Evolutionary conservation across 441 rosid genomes (phyloP), one percentile per base, ranked within the genome.

Genomic region (Manihot esculenta): DNA sequence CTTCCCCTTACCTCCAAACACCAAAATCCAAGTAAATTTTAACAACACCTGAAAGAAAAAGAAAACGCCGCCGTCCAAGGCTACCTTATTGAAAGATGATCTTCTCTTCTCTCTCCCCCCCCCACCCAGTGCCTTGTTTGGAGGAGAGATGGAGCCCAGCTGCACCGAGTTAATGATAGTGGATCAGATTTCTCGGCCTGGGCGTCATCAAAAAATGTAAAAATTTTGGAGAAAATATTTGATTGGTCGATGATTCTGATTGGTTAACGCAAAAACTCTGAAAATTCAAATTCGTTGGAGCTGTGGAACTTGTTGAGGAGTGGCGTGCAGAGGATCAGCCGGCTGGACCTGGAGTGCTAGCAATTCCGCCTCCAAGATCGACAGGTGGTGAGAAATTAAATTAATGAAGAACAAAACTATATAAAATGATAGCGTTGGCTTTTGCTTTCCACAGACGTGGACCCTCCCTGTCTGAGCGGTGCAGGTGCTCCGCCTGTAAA

Each of bases 1-100:
- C 65, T 69, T n/a, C 14, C 53, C 51, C 26, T 56, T 4, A 10
- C n/a, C 54, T 53, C 54, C 49, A 72, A 76, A 41, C 12, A 11
- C 55, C 51, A 45, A 45, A 69, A 53, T 61, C 69, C 70, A 64
- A 69, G 72, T 66, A 71, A 62, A 20, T 64, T 60, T 72, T 53
- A 57, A 57, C 17, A 30, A 21, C 61, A 45, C 10, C 75, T 30
- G 14, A 73, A 30, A 60, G 61, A 48, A 74, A n/a, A n/a, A n/a
- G n/a, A n/a, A n/a, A n/a, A n/a, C n/a, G n/a, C n/a, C n/a, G n/a
- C n/a, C 24, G 61, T 67, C 71, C 33, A 62, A 55, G 61, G 71
- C 54, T 38, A 18, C 73, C 67, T 66, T 61, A 72, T 67, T 72
- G 78, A 53, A 76, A 72, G 84, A 73, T 65, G 60, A 50, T 75